Evolutionary conservation across 2,329 filamentous ascomycete species (phyloP).

Genomic region (Epichloe coenophiala): DNA sequence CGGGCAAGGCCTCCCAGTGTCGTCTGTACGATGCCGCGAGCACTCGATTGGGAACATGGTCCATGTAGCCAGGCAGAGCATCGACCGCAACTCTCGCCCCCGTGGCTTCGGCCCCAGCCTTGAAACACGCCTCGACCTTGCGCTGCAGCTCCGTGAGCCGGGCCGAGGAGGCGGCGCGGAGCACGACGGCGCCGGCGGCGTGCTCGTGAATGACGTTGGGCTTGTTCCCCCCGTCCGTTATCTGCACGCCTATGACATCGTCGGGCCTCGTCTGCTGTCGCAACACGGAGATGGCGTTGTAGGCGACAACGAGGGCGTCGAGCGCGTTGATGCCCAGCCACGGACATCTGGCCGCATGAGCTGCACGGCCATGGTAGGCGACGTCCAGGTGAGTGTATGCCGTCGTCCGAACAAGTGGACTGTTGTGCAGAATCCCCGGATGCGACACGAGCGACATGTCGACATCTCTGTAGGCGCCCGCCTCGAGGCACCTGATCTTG

Average conservation of each 20-base stretch:
- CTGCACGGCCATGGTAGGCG: conserved; percentile 38
- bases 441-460: conserved; percentile 13
- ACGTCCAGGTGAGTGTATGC: conserved; percentile 36
- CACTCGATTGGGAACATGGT: conserved; percentile 40
- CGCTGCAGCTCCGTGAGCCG: conserved; percentile 24
- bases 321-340: conserved; percentile 46
- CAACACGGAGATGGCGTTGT: conserved; percentile 33
- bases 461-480: conserved; percentile 21
- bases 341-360: conserved; percentile 40
- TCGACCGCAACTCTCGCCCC: conserved; percentile 32
- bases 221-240: conserved; percentile 38
- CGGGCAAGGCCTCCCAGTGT: conserved; percentile 23
- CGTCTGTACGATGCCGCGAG: conserved; percentile 31
- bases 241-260: conserved; percentile 35
- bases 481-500: conserved; percentile 30
- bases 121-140: conserved; percentile 28
- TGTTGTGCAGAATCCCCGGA: conserved; percentile 24
- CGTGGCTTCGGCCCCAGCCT: conserved; percentile 23
- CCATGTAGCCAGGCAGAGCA: conserved; percentile 30
- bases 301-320: conserved; percentile 37
- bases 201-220: conserved; percentile 42
- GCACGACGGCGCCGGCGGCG: conserved; percentile 29
- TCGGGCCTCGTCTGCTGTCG: conserved; percentile 42
- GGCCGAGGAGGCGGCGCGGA: conserved; percentile 28
- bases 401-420: conserved; percentile 35